A percentile compares a stretch with the other conserved stretches of the same genome.
Evolutionary conservation across 2,329 filamentous ascomycete species (phyloP).

Genomic region (Chaetomium olivaceum): DNA sequence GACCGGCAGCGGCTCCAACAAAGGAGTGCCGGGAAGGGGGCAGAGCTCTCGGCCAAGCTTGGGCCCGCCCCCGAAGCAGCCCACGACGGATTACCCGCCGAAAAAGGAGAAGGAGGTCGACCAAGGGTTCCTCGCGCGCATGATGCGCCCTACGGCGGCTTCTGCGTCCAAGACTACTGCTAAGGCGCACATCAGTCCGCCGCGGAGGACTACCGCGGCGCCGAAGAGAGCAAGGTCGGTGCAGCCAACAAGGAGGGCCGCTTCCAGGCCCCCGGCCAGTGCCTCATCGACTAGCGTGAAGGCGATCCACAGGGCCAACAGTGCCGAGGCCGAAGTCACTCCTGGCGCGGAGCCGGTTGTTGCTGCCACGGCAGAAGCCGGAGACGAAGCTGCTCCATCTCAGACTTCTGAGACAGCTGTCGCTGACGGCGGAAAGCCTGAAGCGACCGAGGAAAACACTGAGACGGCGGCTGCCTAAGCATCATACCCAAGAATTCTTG

Average conservation of each 20-base stretch:
- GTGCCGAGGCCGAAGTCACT: conserved; percentile 3
- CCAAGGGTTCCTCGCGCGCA: conserved; percentile 73
- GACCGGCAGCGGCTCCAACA: conserved; percentile 26
- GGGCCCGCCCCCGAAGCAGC: conserved; percentile 60
- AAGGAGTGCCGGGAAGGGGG: conserved; percentile 36
- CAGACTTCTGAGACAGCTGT: background rate
- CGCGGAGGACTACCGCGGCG: conserved; percentile 41
- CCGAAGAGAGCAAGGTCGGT: conserved; percentile 29
- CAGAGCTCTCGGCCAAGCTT: conserved; percentile 55
- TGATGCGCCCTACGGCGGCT: conserved; percentile 75
- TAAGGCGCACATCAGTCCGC: conserved; percentile 56
- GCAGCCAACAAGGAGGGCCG: conserved; percentile 23
- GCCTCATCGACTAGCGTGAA: background rate
- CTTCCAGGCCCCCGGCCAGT: conserved; percentile 10
- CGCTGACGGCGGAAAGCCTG: background rate
- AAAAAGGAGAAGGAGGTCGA: conserved; percentile 60
- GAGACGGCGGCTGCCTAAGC: conserved; percentile 14
- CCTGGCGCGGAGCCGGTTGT: too few species aligned
- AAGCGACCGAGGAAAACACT: conserved; percentile 1
- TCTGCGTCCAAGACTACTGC: conserved; percentile 68
- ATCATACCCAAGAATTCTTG: background rate
- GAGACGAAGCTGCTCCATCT: background rate
- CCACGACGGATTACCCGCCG: conserved; percentile 49
- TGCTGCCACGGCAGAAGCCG: too few species aligned
- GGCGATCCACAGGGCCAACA: conserved; percentile 5